phyloP scores from a whole-genome alignment of 2,329 filamentous ascomycete species.

The Colletotrichum musicola region DNA sequence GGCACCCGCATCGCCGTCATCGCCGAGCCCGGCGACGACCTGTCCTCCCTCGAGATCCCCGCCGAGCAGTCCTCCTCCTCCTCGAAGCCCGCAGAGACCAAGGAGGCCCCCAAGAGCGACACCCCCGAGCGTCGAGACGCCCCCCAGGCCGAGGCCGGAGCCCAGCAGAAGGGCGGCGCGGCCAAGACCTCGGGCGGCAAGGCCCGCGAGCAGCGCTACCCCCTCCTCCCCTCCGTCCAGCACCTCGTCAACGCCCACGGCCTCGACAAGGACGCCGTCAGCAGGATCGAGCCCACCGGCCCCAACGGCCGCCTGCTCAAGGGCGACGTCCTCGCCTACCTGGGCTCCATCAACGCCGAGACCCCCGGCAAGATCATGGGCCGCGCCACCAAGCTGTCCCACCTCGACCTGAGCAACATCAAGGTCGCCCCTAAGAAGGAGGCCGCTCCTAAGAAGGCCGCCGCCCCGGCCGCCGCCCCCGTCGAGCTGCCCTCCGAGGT shows the following conservation, averaged over 20 bases:
- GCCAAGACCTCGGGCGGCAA: slow-evolving; percentile 57
- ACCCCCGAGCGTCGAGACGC: slow-evolving; percentile 36
- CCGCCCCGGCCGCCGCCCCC: slow-evolving; percentile 49
- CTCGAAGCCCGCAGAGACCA: slow-evolving; percentile 45
- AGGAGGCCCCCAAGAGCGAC: slow-evolving; percentile 43
- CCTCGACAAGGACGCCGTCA: slow-evolving; percentile 79
- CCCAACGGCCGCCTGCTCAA: slow-evolving; percentile 92
- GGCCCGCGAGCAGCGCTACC: slow-evolving; percentile 75
- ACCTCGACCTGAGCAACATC: slow-evolving; percentile 96
- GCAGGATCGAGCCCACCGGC: slow-evolving; percentile 88
- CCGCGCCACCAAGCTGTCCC: slow-evolving; percentile 79
- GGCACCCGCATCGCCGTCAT: slow-evolving; percentile 86
- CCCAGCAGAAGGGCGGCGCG: slow-evolving; percentile 47
- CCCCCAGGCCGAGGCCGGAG: slow-evolving; percentile 42
- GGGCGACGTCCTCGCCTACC: slow-evolving; percentile 92
- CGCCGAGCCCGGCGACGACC: slow-evolving; percentile 84
- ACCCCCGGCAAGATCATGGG: slow-evolving; percentile 79
- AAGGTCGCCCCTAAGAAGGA: slow-evolving; percentile 75
- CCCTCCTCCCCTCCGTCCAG: slow-evolving; percentile 85
- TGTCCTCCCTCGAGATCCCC: slow-evolving; percentile 80
- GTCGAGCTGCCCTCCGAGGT: slow-evolving; percentile 66
- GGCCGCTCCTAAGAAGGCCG: slow-evolving; percentile 43
- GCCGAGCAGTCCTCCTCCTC: slow-evolving; percentile 66
- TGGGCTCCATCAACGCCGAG: slow-evolving; percentile 80
- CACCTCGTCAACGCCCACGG: slow-evolving; percentile 85